These are phyloP conservation scores for Pseudogymnoascus sp. DNA, from an alignment of 2,329 filamentous ascomycete genomes.

Conservation along the genomic window DNA sequence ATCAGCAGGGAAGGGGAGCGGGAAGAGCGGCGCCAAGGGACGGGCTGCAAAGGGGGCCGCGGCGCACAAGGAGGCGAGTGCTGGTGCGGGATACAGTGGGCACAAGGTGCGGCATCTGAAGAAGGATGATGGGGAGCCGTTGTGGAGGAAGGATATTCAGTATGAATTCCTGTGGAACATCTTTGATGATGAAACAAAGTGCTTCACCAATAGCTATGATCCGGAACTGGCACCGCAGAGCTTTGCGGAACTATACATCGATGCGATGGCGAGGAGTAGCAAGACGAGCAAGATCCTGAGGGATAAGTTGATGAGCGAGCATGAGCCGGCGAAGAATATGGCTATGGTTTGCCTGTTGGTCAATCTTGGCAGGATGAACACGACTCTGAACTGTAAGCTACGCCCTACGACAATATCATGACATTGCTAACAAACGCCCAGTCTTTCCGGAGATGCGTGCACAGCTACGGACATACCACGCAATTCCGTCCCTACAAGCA, in stretches of 20 bases:
- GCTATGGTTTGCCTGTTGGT: slow-evolving; percentile 98
- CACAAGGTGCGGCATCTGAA: slow-evolving; percentile 75
- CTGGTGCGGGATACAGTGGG: slow-evolving; percentile 22
- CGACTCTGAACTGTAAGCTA: slow-evolving; percentile 82
- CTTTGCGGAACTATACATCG: slow-evolving; percentile 95
- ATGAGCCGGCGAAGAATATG: slow-evolving; percentile 91
- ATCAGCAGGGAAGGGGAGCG: slow-evolving; percentile 13
- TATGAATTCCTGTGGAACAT: slow-evolving; percentile 76
- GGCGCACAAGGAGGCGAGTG: slow-evolving; percentile 1
- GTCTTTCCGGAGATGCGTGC: slow-evolving; percentile 99
- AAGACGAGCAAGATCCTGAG: slow-evolving; percentile 98
- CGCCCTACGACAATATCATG: neutral
- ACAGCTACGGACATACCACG: slow-evolving; percentile 93
- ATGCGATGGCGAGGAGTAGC: slow-evolving; percentile 96
- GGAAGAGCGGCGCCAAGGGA: slow-evolving; percentile 21
- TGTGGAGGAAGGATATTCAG: slow-evolving; percentile 83
- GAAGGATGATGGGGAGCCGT: slow-evolving; percentile 78
- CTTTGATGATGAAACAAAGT: slow-evolving; percentile 64
- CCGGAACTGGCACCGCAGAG: slow-evolving; percentile 54
- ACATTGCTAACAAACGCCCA: slow-evolving; percentile 34
- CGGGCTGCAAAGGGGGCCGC: slow-evolving; percentile 13
- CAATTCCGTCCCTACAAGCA: slow-evolving; percentile 91
- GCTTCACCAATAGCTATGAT: slow-evolving; percentile 91
- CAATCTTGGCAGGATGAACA: slow-evolving; percentile 98
- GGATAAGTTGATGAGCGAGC: slow-evolving; percentile 89